phyloP scores from a whole-genome alignment of 345 rosid genomes.

The Brassica cretica region DNA sequence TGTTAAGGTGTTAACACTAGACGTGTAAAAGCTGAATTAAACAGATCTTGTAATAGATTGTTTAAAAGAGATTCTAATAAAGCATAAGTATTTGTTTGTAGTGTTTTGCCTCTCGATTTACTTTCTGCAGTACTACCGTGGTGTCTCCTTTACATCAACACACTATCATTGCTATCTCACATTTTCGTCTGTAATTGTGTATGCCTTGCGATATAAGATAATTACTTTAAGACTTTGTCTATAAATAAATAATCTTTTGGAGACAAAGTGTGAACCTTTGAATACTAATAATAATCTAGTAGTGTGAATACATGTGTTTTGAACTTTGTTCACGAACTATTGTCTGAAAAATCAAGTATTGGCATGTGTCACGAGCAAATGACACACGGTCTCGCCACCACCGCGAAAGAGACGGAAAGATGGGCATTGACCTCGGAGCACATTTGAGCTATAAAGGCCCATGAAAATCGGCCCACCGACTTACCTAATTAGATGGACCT shows the following conservation, averaged over 20 bases:
- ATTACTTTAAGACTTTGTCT: background rate
- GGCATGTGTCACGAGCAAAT: conserved; percentile 21
- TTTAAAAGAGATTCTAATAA: no score
- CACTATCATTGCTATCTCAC: background rate
- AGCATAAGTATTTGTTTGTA: no score
- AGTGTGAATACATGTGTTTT: background rate
- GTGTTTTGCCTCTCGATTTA: no score
- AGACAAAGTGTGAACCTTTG: background rate
- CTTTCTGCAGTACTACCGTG: no score
- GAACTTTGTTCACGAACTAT: conserved; percentile 1
- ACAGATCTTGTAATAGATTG: no score
- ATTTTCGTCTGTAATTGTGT: background rate
- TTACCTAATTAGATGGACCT: conserved; percentile 30
- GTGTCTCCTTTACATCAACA: background rate
- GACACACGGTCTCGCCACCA: background rate
- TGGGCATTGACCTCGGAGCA: conserved; percentile 26
- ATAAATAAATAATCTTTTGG: background rate
- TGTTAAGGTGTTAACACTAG: no score
- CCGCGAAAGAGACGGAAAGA: background rate
- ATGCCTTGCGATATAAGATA: background rate
- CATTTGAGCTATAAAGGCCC: conserved; percentile 20
- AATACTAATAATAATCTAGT: background rate
- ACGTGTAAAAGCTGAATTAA: no score
- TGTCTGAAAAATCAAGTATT: background rate
- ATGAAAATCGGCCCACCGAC: conserved; percentile 32